Conservation (phyloP, 2,329 filamentous ascomycete genomes). For the Sclerotinia sclerotiorum region DNA sequence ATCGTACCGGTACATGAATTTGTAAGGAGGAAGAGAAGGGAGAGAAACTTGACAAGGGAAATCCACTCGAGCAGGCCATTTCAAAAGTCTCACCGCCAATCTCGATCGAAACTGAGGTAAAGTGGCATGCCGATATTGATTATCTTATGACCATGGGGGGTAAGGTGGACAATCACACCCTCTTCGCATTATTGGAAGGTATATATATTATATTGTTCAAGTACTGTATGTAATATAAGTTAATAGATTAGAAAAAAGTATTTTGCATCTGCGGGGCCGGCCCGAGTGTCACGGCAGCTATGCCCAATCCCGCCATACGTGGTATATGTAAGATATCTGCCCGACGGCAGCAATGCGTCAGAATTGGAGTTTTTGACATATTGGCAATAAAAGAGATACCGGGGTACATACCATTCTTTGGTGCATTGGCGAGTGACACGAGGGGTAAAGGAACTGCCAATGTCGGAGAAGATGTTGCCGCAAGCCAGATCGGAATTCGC, state of each 20-base stretch:
- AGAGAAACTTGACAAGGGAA: neutral
- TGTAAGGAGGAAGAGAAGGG: neutral
- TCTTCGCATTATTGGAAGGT: slow-evolving; percentile 7
- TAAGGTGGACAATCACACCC: neutral
- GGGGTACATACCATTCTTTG: neutral
- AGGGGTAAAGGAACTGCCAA: slow-evolving; percentile 14
- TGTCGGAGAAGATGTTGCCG: slow-evolving; percentile 5
- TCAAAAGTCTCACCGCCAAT: slow-evolving; percentile 22
- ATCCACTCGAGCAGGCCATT: slow-evolving; percentile 14
- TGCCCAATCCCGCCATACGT: slow-evolving; percentile 13
- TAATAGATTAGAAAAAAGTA: slow-evolving; percentile 2
- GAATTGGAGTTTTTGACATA: slow-evolving; percentile 2
- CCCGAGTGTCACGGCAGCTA: slow-evolving; percentile 19
- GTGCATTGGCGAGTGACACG: slow-evolving; percentile 8
- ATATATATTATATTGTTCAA: slow-evolving; percentile 10
- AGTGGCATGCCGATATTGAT: slow-evolving; percentile 20
- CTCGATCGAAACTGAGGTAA: slow-evolving; percentile 15
- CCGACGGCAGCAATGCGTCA: slow-evolving; percentile 3
- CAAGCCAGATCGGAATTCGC: slow-evolving; percentile 14
- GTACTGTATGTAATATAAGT: slow-evolving; percentile 5
- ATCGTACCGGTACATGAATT: slow-evolving; percentile 7
- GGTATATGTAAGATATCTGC: slow-evolving; percentile 9
- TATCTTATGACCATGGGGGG: neutral
- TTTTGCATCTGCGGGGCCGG: slow-evolving; percentile 16
- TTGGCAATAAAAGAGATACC: slow-evolving; percentile 7